Evolutionary conservation across 768 basidiomycete species (phyloP), one percentile per base, ranked within the genome.

Genomic region (Albatrellus ellisii): DNA sequence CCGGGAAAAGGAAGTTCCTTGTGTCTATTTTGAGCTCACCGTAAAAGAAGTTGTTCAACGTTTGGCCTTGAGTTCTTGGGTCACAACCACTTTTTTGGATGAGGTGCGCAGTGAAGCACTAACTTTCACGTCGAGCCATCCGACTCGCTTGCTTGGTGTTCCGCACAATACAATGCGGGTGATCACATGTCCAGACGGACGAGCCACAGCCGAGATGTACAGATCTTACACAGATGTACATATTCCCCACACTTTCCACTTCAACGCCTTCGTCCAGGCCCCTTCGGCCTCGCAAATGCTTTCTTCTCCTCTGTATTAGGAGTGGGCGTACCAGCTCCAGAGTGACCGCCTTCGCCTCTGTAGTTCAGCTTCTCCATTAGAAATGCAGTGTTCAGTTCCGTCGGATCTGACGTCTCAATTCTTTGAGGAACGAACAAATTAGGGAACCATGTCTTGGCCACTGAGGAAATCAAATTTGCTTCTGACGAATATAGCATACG

Each of bases 401-500:
- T 47, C 0, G 86, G 81, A 50, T 88, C 79, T 0, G 85, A 84
- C 0, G 86, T 92, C 56, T 94, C 86, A 41, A 92, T 67, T 65
- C 75, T 92, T 53, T 73, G 70, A 14, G 71, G 51, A 2, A 68
- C 66, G 10, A 77, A 46, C 18, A 51, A 46, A 7, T 66, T 60
- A 21, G 62, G 61, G 60, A 46, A 75, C 65, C 2, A 79, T 54
- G 4, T 61, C 46, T 77, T 77, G 25, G 72, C 76, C 6, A 70
- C 61, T 39, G 68, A 65, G 52, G 73, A 79, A 6, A 80, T 67
- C 15, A 70, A 58, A 8, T 66, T 52, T 9, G 73, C 73, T 7
- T 76, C 78, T 2, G 81, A 78, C 0, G 89, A 87, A 61, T 92
- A 94, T 26, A 95, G 56, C 86, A 98, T 91, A 33, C 90, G 73